A percentile compares a stretch with the other conserved stretches of the same genome.
These are phyloP conservation scores for Cetradonia linearis DNA, from an alignment of 495 filamentous ascomycete species.

Conservation along the genomic window DNA sequence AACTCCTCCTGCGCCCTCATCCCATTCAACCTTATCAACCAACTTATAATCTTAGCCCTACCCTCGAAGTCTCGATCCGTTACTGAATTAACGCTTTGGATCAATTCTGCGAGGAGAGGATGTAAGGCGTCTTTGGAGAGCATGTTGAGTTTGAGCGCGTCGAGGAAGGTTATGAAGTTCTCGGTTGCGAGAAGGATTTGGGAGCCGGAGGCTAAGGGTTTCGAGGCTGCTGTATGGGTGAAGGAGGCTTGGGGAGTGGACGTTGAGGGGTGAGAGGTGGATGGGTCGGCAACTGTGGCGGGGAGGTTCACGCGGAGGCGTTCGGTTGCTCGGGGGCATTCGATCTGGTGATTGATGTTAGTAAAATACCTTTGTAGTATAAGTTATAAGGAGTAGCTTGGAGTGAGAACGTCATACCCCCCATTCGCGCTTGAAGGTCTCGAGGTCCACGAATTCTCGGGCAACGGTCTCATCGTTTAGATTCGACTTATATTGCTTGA, in stretches of 20 bases:
- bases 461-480: conserved; percentile 78
- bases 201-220: conserved; percentile 48
- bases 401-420: conserved; percentile 48
- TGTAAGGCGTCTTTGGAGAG: conserved; percentile 92
- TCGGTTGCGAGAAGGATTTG: conserved; percentile 82
- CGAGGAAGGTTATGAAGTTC: conserved; percentile 96
- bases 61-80: conserved; percentile 88
- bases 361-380: not conserved
- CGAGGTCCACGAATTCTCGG: conserved; percentile 72
- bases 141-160: conserved; percentile 81
- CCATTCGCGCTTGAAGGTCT: conserved; percentile 90
- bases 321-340: conserved; percentile 89
- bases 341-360: conserved; percentile 48
- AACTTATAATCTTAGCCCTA: conserved; percentile 92
- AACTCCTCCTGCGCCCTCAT: conserved; percentile 89
- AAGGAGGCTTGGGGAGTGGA: conserved; percentile 33
- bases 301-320: conserved; percentile 81
- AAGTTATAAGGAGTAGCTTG: not conserved
- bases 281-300: conserved; percentile 49
- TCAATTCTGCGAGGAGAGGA: conserved; percentile 84
- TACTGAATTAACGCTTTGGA: conserved; percentile 92
- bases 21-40: conserved; percentile 93
- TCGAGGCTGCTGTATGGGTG: conserved; percentile 27
- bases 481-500: conserved; percentile 96
- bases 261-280: conserved; percentile 37